Base-by-base conservation (phyloP, 768 basidiomycete genomes). In the Tulasnella sp. region DNA sequence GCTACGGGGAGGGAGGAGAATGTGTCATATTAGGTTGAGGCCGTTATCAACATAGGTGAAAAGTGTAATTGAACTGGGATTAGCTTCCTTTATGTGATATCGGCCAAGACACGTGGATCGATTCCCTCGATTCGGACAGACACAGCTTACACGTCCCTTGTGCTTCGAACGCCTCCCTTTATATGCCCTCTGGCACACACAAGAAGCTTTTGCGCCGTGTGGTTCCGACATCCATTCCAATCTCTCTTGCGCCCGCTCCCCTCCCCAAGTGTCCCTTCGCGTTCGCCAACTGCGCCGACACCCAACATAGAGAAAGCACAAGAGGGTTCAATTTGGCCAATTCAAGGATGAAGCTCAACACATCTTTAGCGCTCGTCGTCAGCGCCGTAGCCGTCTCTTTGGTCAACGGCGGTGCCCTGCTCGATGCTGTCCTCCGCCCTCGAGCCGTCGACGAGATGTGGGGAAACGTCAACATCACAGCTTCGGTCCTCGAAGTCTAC, bases 391-490 rank as follows among this genome's bases (percentile, higher is more conserved):
- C 64, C 1, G 44, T 75, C 74, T n/a, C 74, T 11, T 34, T 31
- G 2, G 42, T 75, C 41, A 50, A 44, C 74, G 74, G 41, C 1
- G 41, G 42, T 0, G 44, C 74, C 24, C 22, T 50, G 31, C 41
- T 42, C 48, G 74, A 41, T 16, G 20, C 41, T n/a, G 24, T 77
- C 3, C 46, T 58, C 76, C 46, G 76, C 24, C 76, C 44, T 22
- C 76, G 46, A 16, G 76, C 7, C 34, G 22, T 50, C 48, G 72
- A 72, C 28, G 72, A 73, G 34, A 22, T 80, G 2, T 80, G 79
- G 79, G 80, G 74, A n/a, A 50, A 50, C 37, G 11, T 60, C 75
- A 76, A 76, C 75, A 77, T 76, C 80, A 76, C 80, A 28, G 54
- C 41, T 20, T 77, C 42, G 22, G 74, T 18, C 28, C 41, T 80